A percentile compares a stretch with the other conserved stretches of the same genome.
Evolutionary conservation across 2,329 filamentous ascomycete species (phyloP).

Genomic region (Ampelomyces quisqualis): DNA sequence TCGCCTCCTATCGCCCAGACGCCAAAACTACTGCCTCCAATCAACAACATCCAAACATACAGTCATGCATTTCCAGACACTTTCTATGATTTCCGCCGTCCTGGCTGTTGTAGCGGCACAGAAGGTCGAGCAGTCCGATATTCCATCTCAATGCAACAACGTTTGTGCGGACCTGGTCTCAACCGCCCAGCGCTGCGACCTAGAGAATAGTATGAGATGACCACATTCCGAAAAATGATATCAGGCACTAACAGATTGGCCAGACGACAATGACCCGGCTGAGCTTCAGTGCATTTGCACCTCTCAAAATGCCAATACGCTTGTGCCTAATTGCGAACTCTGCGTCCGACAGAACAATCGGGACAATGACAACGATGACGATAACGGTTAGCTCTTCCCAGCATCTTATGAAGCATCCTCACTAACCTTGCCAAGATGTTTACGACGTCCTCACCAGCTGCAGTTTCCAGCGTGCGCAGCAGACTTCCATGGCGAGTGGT

Average conservation of each 20-base stretch:
- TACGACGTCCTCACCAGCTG: background rate
- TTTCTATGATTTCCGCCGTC: background rate
- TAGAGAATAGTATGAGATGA: background rate
- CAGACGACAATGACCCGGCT: background rate
- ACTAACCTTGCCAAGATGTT: background rate
- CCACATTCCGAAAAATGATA: background rate
- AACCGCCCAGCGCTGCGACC: background rate
- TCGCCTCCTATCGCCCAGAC: background rate
- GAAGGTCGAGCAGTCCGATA: background rate
- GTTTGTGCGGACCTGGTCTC: background rate
- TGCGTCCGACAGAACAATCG: background rate
- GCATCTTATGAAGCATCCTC: background rate
- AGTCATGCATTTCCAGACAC: background rate
- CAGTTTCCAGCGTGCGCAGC: background rate
- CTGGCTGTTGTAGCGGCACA: background rate
- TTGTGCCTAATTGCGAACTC: background rate
- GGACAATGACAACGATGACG: background rate
- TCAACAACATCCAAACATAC: background rate
- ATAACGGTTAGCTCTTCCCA: background rate
- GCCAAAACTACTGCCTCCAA: background rate
- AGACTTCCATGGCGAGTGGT: background rate
- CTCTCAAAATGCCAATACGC: background rate
- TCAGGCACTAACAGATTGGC: background rate
- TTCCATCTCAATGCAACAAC: background rate
- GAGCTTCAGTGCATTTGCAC: slow-evolving; percentile 1